Conservation (phyloP, 495 filamentous ascomycete species). For the Neohortaea acidophila region DNA sequence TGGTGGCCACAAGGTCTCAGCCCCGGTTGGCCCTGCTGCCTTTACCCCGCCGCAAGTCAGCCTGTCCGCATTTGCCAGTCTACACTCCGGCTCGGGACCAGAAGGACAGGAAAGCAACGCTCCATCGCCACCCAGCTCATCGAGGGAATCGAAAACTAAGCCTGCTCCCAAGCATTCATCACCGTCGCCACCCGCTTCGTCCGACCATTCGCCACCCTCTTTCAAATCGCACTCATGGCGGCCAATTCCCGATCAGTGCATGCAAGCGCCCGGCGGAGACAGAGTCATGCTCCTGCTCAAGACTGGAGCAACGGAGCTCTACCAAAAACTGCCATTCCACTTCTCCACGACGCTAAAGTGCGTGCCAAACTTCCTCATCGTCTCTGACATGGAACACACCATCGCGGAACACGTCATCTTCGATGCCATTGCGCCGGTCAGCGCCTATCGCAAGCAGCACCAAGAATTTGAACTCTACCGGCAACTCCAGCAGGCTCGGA, state of each 20-base stretch:
- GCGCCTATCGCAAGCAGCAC: slow-evolving; percentile 26
- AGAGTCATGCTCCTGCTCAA: slow-evolving; percentile 26
- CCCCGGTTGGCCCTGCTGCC: too few species aligned
- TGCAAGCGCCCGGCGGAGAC: slow-evolving; percentile 12
- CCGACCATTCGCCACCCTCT: too few species aligned
- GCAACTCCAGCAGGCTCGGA: slow-evolving; percentile 29
- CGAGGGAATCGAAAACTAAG: neutral
- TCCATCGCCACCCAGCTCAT: neutral
- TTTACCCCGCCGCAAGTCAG: too few species aligned
- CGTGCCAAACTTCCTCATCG: slow-evolving; percentile 39
- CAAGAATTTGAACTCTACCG: slow-evolving; percentile 40
- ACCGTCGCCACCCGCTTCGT: too few species aligned
- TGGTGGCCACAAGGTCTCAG: too few species aligned
- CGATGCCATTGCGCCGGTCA: slow-evolving; percentile 35
- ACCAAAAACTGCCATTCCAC: slow-evolving; percentile 28
- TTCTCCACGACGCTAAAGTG: slow-evolving; percentile 38
- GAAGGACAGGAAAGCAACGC: too few species aligned
- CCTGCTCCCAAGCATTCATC: too few species aligned
- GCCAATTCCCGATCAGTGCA: too few species aligned
- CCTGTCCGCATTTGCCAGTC: too few species aligned
- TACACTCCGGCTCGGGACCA: too few species aligned
- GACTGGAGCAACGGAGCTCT: slow-evolving; percentile 24
- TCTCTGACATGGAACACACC: slow-evolving; percentile 38
- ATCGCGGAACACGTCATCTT: slow-evolving; percentile 34
- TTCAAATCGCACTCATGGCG: too few species aligned